phyloP scores from a whole-genome alignment of 2,329 filamentous ascomycete species.

The Fusarium poae region DNA sequence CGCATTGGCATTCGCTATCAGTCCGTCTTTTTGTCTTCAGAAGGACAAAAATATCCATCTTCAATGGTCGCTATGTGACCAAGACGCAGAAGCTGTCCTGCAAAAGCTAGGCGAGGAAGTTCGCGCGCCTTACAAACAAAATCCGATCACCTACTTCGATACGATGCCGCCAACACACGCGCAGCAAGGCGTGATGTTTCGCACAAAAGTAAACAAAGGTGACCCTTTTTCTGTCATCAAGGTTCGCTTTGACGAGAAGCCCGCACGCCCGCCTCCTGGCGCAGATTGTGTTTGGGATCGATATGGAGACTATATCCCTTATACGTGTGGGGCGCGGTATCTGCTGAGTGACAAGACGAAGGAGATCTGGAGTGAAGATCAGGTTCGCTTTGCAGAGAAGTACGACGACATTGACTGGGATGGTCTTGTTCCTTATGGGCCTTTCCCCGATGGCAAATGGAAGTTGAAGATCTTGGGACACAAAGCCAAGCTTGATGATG shows the following conservation, averaged over 20 bases:
- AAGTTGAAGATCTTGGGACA: conserved; percentile 35
- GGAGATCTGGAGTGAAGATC: conserved; percentile 38
- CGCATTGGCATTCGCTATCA: conserved; percentile 1
- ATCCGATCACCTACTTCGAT: conserved; percentile 43
- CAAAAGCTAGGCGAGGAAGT: conserved; percentile 30
- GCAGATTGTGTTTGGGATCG: conserved; percentile 42
- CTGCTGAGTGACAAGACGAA: conserved; percentile 9
- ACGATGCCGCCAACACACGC: conserved; percentile 39
- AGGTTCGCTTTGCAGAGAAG: conserved; percentile 36
- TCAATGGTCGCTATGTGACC: conserved; percentile 42
- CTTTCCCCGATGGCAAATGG: conserved; percentile 41
- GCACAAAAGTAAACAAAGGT: conserved; percentile 40
- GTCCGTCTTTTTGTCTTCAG: not conserved
- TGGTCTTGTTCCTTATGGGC: conserved; percentile 32
- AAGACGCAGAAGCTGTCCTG: conserved; percentile 30
- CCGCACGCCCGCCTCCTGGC: conserved; percentile 2
- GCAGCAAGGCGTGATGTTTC: conserved; percentile 41
- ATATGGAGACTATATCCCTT: conserved; percentile 31
- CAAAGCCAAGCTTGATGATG: conserved; percentile 42
- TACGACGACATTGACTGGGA: conserved; percentile 41
- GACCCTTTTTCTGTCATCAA: conserved; percentile 36
- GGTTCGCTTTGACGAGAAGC: conserved; percentile 34
- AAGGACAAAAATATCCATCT: conserved; percentile 32
- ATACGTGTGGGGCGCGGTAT: conserved; percentile 35
- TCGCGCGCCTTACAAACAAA: conserved; percentile 36